A percentile compares a stretch with the other conserved stretches of the same genome.
Evolutionary conservation across 345 rosid species (phyloP).

Genomic region (Eucalyptus tenuipes): DNA sequence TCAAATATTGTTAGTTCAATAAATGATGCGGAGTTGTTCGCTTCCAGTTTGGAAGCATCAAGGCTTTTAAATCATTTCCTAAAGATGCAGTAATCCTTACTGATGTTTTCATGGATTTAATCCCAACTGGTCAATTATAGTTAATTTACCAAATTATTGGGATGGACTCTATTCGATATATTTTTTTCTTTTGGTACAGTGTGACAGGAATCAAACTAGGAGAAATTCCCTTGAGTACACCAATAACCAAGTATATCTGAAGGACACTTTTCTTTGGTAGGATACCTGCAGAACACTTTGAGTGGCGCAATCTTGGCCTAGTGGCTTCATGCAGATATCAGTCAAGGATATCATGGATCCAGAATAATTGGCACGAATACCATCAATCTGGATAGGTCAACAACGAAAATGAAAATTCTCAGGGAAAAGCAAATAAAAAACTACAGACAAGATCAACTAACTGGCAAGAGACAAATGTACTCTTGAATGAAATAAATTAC

Average conservation of each 20-base stretch:
- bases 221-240: neutral
- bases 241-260: constrained; percentile 37
- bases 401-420: neutral
- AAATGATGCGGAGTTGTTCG: neutral
- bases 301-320: constrained; percentile 88
- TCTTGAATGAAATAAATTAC: constrained; percentile 14
- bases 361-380: constrained; percentile 64
- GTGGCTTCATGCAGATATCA: constrained; percentile 96
- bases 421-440: neutral
- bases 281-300: constrained; percentile 88
- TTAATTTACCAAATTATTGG: neutral
- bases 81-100: neutral
- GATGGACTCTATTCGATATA: neutral
- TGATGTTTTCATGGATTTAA: neutral
- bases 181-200: neutral
- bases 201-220: neutral
- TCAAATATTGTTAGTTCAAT: neutral
- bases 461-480: neutral
- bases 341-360: constrained; percentile 73
- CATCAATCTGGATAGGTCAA: constrained; percentile 57
- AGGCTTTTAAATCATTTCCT: neutral
- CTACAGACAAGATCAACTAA: neutral
- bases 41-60: neutral
- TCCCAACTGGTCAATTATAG: neutral
- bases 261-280: constrained; percentile 35